A percentile compares a stretch with the other conserved stretches of the same genome.
Evolutionary conservation across 345 rosid genomes (phyloP).

Genomic region (Mercurialis annua): DNA sequence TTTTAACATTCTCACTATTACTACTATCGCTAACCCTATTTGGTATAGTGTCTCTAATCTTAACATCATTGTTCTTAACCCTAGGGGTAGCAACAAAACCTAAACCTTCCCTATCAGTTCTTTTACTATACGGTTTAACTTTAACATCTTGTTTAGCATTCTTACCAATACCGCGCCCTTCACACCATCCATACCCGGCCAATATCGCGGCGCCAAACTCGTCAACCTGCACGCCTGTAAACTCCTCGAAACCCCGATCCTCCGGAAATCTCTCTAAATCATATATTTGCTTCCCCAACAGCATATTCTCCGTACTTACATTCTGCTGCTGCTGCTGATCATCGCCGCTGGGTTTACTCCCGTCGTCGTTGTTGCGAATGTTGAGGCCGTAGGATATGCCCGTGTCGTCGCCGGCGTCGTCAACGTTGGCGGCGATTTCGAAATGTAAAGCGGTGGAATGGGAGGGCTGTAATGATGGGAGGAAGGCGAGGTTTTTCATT

Average conservation of each 20-base stretch:
- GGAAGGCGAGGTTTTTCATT: constrained; percentile 25
- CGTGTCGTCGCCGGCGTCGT: constrained; percentile 15
- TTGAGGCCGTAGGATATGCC: constrained; percentile 58
- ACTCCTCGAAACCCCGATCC: constrained; percentile 59
- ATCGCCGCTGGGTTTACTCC: background rate
- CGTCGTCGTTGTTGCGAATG: constrained; percentile 29
- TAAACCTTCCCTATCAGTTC: constrained; percentile 53
- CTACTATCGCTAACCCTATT: background rate
- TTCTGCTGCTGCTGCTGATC: constrained; percentile 5
- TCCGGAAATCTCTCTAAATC: constrained; percentile 58
- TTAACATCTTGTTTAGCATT: constrained; percentile 69
- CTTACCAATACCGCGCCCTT: constrained; percentile 78
- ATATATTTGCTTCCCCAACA: constrained; percentile 44
- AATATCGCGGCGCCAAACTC: constrained; percentile 67
- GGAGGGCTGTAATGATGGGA: constrained; percentile 11
- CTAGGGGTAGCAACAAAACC: constrained; percentile 38
- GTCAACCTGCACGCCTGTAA: constrained; percentile 67
- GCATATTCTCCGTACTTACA: constrained; percentile 31
- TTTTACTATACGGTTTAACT: constrained; percentile 47
- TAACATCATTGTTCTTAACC: background rate
- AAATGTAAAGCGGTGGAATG: constrained; percentile 1
- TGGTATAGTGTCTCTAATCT: constrained; percentile 7
- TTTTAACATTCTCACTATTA: background rate
- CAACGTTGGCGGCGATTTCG: constrained; percentile 15
- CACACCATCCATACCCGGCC: constrained; percentile 84